These are phyloP conservation scores for Tulasnella sp. DNA, from an alignment of 768 basidiomycete species.

Conservation along the genomic window DNA sequence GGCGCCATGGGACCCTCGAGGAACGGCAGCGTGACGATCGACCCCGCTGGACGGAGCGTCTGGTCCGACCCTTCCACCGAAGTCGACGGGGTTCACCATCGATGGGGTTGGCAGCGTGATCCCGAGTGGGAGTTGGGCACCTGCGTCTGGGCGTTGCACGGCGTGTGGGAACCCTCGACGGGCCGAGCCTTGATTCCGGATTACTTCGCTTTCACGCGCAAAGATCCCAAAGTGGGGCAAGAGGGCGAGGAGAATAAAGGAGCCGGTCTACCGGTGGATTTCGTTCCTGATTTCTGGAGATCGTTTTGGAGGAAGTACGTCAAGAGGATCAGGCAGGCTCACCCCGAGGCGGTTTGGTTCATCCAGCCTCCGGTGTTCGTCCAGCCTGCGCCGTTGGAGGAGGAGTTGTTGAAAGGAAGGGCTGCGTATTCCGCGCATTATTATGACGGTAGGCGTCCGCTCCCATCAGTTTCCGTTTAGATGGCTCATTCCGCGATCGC, in stretches of 20 bases:
- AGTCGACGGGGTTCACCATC: slow-evolving; percentile 51
- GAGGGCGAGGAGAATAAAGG: slow-evolving; percentile 36
- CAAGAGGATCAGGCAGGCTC: slow-evolving; percentile 55
- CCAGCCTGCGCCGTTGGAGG: slow-evolving; percentile 59
- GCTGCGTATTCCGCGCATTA: slow-evolving; percentile 81
- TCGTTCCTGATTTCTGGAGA: slow-evolving; percentile 75
- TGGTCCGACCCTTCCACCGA: slow-evolving; percentile 61
- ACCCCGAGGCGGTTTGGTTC: slow-evolving; percentile 84
- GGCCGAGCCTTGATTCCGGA: slow-evolving; percentile 63
- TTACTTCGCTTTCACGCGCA: slow-evolving; percentile 63
- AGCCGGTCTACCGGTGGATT: slow-evolving; percentile 45
- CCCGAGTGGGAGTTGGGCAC: slow-evolving; percentile 65
- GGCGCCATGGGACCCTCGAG: slow-evolving; percentile 70
- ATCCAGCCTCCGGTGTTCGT: slow-evolving; percentile 89
- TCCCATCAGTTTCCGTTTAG: no score
- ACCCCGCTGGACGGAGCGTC: slow-evolving; percentile 73
- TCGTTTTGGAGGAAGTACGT: slow-evolving; percentile 61
- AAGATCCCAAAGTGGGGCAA: slow-evolving; percentile 28
- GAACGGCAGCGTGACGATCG: slow-evolving; percentile 71
- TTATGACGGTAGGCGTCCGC: slow-evolving; percentile 65
- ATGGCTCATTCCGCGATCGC: no score
- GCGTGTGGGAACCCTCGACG: slow-evolving; percentile 75
- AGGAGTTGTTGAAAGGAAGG: slow-evolving; percentile 56
- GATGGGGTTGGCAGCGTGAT: slow-evolving; percentile 83
- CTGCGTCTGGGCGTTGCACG: slow-evolving; percentile 84